phyloP scores from a whole-genome alignment of 345 rosid genomes.

The Arabidopsis suecica region DNA sequence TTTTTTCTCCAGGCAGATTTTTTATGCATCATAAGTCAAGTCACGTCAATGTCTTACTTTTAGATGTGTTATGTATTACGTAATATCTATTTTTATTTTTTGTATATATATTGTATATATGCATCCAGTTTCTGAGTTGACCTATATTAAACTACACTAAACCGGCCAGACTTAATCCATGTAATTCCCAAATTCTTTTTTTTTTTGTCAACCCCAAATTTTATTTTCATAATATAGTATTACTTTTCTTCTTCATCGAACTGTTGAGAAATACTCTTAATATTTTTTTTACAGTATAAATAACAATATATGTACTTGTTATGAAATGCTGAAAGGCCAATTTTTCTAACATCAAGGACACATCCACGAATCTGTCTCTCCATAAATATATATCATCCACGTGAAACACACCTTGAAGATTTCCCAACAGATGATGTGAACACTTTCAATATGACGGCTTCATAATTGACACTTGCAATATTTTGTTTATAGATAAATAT shows the following conservation, averaged over 20 bases:
- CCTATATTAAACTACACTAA: constrained; percentile 19
- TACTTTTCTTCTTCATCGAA: constrained; percentile 1
- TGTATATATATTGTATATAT: neutral
- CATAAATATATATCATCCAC: constrained; percentile 29
- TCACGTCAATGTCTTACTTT: constrained; percentile 38
- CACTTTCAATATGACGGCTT: constrained; percentile 32
- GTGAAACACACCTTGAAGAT: constrained; percentile 43
- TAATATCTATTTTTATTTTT: neutral
- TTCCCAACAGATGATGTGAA: constrained; percentile 32
- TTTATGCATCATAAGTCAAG: constrained; percentile 33
- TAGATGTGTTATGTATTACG: neutral
- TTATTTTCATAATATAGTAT: too few relatives aligned
- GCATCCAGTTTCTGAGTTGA: constrained; percentile 27
- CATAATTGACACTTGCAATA: constrained; percentile 15
- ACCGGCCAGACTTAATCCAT: constrained; percentile 16
- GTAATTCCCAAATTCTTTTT: neutral
- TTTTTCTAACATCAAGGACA: constrained; percentile 14
- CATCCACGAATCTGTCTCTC: neutral
- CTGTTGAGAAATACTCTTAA: neutral
- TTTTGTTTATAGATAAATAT: neutral
- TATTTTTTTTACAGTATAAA: neutral
- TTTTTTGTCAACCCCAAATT: too few relatives aligned
- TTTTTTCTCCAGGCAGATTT: neutral
- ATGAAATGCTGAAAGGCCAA: constrained; percentile 13
- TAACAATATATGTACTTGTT: neutral